These are phyloP conservation scores for Xylariaceae sp. DNA, from an alignment of 2,329 filamentous ascomycete genomes.

Conservation along the genomic window DNA sequence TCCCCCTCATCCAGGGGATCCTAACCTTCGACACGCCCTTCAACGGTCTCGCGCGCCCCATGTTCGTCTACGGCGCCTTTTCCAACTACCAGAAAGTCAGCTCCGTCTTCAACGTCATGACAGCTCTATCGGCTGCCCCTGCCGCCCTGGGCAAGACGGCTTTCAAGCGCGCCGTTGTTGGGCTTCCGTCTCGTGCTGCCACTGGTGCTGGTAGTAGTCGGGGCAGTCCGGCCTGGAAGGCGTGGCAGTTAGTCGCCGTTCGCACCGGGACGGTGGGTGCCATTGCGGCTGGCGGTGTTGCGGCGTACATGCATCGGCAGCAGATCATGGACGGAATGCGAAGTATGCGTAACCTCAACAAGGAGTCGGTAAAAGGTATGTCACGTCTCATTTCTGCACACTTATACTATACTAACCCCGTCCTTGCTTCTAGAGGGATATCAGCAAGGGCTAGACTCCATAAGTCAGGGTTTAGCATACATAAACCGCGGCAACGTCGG, in stretches of 20 bases:
- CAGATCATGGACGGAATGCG: constrained; percentile 51
- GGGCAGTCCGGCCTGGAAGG: constrained; percentile 42
- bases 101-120: constrained; percentile 53
- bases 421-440: constrained; percentile 37
- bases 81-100: constrained; percentile 54
- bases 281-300: constrained; percentile 73
- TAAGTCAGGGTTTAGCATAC: constrained; percentile 51
- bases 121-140: constrained; percentile 46
- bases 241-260: constrained; percentile 63
- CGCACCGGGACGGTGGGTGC: constrained; percentile 77
- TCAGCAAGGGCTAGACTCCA: constrained; percentile 42
- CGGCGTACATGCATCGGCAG: constrained; percentile 72
- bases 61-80: constrained; percentile 57
- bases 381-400: too few species aligned
- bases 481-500: constrained; percentile 55
- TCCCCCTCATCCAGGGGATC: constrained; percentile 75
- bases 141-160: constrained; percentile 38
- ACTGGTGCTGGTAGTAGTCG: constrained; percentile 8
- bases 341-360: constrained; percentile 43
- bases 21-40: constrained; percentile 84
- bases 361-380: constrained; percentile 36
- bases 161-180: constrained; percentile 23
- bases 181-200: constrained; percentile 12
- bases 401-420: too few species aligned
- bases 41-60: constrained; percentile 56